Percentiles rank a stretch among this genome's conserved stretches.
Evolutionary conservation across 176 grass and related monocot species (phyloP).

Genomic region (Juncus inflexus): DNA sequence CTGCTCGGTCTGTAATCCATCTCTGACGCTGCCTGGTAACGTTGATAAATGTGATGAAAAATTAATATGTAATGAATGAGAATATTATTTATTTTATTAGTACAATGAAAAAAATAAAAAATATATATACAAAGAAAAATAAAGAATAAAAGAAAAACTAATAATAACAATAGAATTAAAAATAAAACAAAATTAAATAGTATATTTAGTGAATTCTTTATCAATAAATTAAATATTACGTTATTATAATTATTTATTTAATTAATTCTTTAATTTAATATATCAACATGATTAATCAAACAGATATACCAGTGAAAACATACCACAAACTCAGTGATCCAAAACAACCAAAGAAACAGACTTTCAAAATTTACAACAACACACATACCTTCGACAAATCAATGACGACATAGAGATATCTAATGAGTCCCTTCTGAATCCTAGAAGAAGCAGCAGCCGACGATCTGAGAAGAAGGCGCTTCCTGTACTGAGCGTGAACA

Average conservation of each 20-base stretch:
- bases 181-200: not conserved
- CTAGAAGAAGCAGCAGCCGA: slow-evolving; percentile 32
- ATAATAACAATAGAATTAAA: not conserved
- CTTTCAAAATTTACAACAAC: not conserved
- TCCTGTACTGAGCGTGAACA: slow-evolving; percentile 84
- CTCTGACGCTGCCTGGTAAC: slow-evolving; percentile 73
- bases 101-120: too few species aligned
- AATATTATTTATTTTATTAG: too few species aligned
- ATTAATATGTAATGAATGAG: too few species aligned
- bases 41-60: too few species aligned
- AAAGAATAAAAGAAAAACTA: not conserved
- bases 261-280: not conserved
- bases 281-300: not conserved
- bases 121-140: not conserved
- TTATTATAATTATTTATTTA: not conserved
- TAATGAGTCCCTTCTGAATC: slow-evolving; percentile 96
- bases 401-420: slow-evolving; percentile 86
- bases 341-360: not conserved
- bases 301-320: not conserved
- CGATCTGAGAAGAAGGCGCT: slow-evolving; percentile 71
- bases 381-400: slow-evolving; percentile 77
- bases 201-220: not conserved
- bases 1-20: slow-evolving; percentile 89
- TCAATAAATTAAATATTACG: not conserved
- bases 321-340: not conserved